phyloP scores from a whole-genome alignment of 768 basidiomycete species.

The Kwoniella sp. region DNA sequence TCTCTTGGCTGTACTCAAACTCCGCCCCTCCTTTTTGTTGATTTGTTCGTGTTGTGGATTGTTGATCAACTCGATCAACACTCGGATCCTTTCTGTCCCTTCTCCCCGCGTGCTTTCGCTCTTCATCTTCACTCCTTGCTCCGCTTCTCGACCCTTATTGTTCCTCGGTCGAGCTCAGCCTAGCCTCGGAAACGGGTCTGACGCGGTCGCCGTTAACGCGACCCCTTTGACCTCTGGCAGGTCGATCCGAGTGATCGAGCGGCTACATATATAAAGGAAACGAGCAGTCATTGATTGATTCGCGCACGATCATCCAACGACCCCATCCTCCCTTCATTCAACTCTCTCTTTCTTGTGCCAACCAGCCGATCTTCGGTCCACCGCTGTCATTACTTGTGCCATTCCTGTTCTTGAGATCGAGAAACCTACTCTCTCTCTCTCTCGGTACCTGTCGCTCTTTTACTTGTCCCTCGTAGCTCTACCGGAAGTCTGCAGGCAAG shows the following conservation, averaged over 20 bases:
- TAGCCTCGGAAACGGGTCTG: not conserved
- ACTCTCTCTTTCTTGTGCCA: not conserved
- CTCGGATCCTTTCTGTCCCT: conserved; percentile 1
- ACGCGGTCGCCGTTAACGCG: no score
- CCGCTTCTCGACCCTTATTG: not conserved
- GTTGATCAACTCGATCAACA: not conserved
- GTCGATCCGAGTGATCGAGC: not conserved
- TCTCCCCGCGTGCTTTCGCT: not conserved
- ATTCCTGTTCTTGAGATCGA: no score
- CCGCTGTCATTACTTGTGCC: no score
- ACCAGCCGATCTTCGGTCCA: no score
- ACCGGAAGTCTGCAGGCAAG: conserved; percentile 8
- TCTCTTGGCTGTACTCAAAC: no score
- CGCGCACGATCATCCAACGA: conserved; percentile 1
- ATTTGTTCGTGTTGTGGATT: no score
- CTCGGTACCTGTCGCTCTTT: no score
- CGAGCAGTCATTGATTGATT: no score
- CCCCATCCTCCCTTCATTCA: not conserved
- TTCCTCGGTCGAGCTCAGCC: not conserved
- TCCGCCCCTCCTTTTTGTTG: no score
- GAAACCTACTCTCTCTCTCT: no score
- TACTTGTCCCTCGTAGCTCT: not conserved
- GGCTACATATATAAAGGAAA: conserved; percentile 5
- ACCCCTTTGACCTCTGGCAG: not conserved
- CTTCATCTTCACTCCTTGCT: not conserved